phyloP scores from a whole-genome alignment of 2,329 filamentous ascomycete genomes.

The Aspergillus sp. region DNA sequence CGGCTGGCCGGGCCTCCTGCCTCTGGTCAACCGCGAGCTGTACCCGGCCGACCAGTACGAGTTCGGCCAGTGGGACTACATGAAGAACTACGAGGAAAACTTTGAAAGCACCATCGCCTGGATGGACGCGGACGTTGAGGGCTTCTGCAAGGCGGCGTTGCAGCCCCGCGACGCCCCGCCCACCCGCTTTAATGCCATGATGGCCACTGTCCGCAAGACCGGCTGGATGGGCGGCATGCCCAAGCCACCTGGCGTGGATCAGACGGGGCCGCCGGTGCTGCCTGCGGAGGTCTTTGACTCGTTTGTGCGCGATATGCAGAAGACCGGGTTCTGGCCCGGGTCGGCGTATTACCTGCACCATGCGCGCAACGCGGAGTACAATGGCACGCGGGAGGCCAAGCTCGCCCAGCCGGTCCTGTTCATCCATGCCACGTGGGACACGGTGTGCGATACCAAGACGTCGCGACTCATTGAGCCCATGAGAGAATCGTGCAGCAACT shows the following conservation, averaged over 20 bases:
- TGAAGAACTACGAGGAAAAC: slow-evolving; percentile 6
- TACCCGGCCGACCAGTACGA: slow-evolving; percentile 45
- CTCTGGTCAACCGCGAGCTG: slow-evolving; percentile 41
- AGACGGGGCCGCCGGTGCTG: background rate
- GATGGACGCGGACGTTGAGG: slow-evolving; percentile 2
- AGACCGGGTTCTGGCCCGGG: slow-evolving; percentile 39
- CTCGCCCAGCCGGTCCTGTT: slow-evolving; percentile 24
- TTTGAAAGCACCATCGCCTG: slow-evolving; percentile 2
- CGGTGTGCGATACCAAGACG: slow-evolving; percentile 4
- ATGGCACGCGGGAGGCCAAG: slow-evolving; percentile 33
- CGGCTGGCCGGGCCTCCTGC: slow-evolving; percentile 37
- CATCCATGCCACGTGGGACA: slow-evolving; percentile 4
- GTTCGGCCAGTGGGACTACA: slow-evolving; percentile 9
- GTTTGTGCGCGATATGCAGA: slow-evolving; percentile 34
- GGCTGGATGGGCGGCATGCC: background rate
- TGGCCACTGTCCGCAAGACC: background rate
- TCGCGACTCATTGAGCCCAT: slow-evolving; percentile 4
- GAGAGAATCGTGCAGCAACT: slow-evolving; percentile 2
- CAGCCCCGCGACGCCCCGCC: background rate
- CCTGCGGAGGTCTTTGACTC: slow-evolving; percentile 1
- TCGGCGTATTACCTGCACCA: slow-evolving; percentile 46
- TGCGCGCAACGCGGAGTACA: slow-evolving; percentile 41
- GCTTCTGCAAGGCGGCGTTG: background rate
- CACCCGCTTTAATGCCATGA: background rate
- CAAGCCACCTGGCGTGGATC: background rate